These are phyloP conservation scores for Fusarium hostae DNA, from an alignment of 2,329 filamentous ascomycete species.

Conservation along the genomic window DNA sequence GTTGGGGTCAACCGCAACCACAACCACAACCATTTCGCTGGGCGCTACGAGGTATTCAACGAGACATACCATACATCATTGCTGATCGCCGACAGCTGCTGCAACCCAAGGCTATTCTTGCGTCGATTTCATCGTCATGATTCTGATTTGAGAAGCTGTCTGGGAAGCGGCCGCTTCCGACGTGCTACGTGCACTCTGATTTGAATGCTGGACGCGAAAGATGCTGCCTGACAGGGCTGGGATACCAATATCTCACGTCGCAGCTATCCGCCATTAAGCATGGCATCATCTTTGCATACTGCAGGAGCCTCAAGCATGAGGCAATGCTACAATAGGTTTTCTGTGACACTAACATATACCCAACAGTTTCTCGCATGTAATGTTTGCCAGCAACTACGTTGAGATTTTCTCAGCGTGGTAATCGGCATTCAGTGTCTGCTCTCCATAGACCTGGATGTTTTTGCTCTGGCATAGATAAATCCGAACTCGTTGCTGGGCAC, in stretches of 20 bases:
- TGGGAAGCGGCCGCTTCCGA: constrained; percentile 15
- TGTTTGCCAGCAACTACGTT: constrained; percentile 51
- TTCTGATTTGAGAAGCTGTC: constrained; percentile 3
- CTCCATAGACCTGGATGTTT: constrained; percentile 63
- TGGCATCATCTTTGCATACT: constrained; percentile 10
- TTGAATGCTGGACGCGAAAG: not conserved
- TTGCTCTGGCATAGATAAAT: constrained; percentile 66
- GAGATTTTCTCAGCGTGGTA: constrained; percentile 48
- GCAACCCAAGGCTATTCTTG: constrained; percentile 19
- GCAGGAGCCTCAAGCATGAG: not conserved
- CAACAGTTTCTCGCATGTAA: constrained; percentile 1
- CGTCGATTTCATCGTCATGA: constrained; percentile 11
- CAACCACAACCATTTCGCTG: constrained; percentile 24
- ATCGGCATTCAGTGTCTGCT: constrained; percentile 62
- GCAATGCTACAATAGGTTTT: not conserved
- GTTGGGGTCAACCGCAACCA: constrained; percentile 24
- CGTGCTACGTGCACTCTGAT: not conserved
- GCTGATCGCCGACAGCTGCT: constrained; percentile 37
- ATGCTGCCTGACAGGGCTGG: not conserved
- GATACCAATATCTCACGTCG: not conserved
- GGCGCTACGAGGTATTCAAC: constrained; percentile 33
- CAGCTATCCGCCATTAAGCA: not conserved
- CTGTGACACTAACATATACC: constrained; percentile 19
- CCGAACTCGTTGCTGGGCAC: constrained; percentile 66
- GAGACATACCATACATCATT: constrained; percentile 15